Base-by-base conservation (phyloP, 805 yeast genomes). In the Candida sithepensis region DNA sequence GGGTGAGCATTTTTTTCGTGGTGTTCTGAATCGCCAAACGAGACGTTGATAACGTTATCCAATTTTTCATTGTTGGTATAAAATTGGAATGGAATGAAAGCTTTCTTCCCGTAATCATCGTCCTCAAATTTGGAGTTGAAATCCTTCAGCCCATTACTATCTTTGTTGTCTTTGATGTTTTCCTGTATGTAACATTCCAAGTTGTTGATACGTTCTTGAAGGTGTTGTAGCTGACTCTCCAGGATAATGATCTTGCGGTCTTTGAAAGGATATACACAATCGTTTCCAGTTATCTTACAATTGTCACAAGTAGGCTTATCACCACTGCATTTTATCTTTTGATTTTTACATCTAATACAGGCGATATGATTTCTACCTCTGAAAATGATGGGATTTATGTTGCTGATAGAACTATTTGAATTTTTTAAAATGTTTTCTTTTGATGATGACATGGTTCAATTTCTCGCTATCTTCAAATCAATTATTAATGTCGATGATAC, bases 291-390 rank as follows among this genome's bases (percentile, higher is more conserved):
- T 23, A 49, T 36, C 23, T 49, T 47, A 55, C 67, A 63, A 38
- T 55, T 59, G 47, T 54, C 56, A 49, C 67, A 63, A 18, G 53
- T 44, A 8, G 67, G 67, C 42, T 60, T 61, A 30, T 50, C 60
- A 37, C 81, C 81, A 18, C 75, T 67, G 55, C 82, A 77, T 57
- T 75, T 76, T 51, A 75, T 72, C 58, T 77, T 77, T 52, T 75
- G 79, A 28, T 67, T 57, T 40, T 79, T 62, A 58, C 82, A 77
- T 36, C 81, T 64, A 38, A 72, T 72, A 52, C 81, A 77, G 14
- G 82, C 82, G 48, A 60, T 56, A 47, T 63, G 67, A 42, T 57
- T 51, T 43, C 67, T 50, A 9, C 67, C 67, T 22, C 64, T 39
- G 24, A 61, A 58, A 20, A 56, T 46, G 21, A 59, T 48, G 5